Evolutionary conservation across 1,284 basidiomycete genomes (phyloP).

Genomic region (Trichosporon sp.): DNA sequence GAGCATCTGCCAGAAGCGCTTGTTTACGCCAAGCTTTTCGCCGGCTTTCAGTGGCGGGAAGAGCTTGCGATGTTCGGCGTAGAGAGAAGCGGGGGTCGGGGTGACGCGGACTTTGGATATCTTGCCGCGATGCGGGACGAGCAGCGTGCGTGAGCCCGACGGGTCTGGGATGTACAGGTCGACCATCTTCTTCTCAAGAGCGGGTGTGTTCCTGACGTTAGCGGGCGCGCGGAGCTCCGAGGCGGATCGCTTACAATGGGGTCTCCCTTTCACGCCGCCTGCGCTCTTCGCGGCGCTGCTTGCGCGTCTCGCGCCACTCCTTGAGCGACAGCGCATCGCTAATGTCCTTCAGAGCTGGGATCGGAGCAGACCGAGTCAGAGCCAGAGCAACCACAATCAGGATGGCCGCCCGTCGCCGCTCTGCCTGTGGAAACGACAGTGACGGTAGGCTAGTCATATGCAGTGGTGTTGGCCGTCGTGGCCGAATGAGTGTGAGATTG

Average conservation of each 20-base stretch:
- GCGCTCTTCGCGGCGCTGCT: constrained; percentile 24
- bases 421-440: constrained; percentile 14
- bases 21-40: constrained; percentile 67
- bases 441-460: constrained; percentile 16
- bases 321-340: constrained; percentile 22
- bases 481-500: background rate
- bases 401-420: constrained; percentile 14
- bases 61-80: constrained; percentile 28
- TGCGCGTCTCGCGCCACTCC: constrained; percentile 29
- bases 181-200: constrained; percentile 47
- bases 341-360: constrained; percentile 2
- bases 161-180: constrained; percentile 47
- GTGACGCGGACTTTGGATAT: constrained; percentile 58
- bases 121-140: constrained; percentile 61
- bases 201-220: constrained; percentile 41
- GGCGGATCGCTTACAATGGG: constrained; percentile 36
- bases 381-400: constrained; percentile 19
- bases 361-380: constrained; percentile 2
- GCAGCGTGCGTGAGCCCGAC: constrained; percentile 57
- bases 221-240: background rate
- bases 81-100: constrained; percentile 28
- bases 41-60: constrained; percentile 39
- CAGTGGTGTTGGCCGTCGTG: background rate
- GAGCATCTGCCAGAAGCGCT: constrained; percentile 72
- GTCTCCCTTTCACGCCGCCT: constrained; percentile 38